Evolutionary conservation across 2,329 filamentous ascomycete species (phyloP), one percentile per base, ranked within the genome.

Genomic region (Periconia digitata): DNA sequence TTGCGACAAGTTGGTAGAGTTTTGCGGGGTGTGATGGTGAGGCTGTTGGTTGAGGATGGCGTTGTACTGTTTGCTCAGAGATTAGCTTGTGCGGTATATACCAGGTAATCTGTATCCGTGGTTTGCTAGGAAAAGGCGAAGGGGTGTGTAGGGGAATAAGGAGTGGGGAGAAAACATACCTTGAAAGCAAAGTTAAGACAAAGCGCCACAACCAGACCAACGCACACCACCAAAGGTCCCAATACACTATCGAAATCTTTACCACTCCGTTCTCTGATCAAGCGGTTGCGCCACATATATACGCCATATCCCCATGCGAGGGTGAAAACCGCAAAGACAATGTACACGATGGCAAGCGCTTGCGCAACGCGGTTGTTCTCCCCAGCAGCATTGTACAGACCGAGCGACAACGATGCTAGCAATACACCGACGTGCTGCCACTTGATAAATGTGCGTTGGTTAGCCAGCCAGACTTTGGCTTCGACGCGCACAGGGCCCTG

Each of bases 381-480:
- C 6, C 89, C 89, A 0, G 92, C 92, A 0, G 92, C 90, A 60
- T 95, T 92, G 75, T 92, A 96, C 22, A 99, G 76, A 18, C 87
- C 89, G 12, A 99, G 76, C 0, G 90, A 89, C 23, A 99, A 75
- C 18, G 86, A 85, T 32, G 91, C 92, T 20, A 99, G 84, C 13
- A 99, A 79, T 41, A 99, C 84, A 53, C 85, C 87, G 63, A 99
- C 91, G 71, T 97, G 92, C 76, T 97, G 90, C 94, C 94, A 99
- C 73, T 96, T 97, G 72, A 99, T 86, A 69, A 96, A 99, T 0
- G 94, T 99, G 53, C 94, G 87, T 75, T 99, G 92, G 72, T 99
- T 99, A 46, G 94, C 94, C 48, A 99, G 85, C 92, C 94, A 99
- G 23, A 99, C 92, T 74, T 99, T 99, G 53, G 90, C 91, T 75